Base-by-base conservation (phyloP, 2,329 filamentous ascomycete species). In the Didymella arachidicola region DNA sequence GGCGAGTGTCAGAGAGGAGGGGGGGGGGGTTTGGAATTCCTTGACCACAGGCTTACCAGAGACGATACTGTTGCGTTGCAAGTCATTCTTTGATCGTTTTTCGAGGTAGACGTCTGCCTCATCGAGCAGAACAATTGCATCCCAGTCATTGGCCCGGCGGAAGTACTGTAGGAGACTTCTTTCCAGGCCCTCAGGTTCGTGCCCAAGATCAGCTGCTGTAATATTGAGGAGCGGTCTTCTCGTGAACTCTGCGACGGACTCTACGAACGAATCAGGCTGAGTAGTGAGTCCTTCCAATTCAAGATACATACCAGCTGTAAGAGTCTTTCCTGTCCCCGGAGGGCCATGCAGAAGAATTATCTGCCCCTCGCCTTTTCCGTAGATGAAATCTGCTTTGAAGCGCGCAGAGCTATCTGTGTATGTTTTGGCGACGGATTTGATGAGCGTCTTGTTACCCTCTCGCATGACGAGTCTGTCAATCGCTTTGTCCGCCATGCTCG, bases 251-350 rank as follows among this genome's bases (percentile, higher is more conserved):
- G 70, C 68, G 6, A 68, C 62, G 16, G 59, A 65, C 52, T 72
- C 70, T 63, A 7, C 14, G 12, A 46, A 18, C 3, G 5, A 6
- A 10, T 53, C 11, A 53, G 41, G 48, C 12, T 29, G 19, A 22
- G 18, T 5, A 8, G 18, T 4, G 6, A 42, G 19, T 16, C 14
- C 12, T 12, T 2, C 30, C 1, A 36, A 18, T 36, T 27, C 26
- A 30, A 42, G 11, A n/a, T 30, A 59, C 62, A 41, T 59, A 73
- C 73, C 75, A 29, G 73, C 66, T n/a, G 75, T 67, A 10, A 98
- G 83, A 2, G 94, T 98, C 83, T 98, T 98, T 69, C 95, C 94
- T 6, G 94, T 97, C 76, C 94, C 94, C 1, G 94, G 95, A 6
- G 93, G 93, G 0, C 94, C 94, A 78, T 68, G 65, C 6, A 66